These are phyloP conservation scores for Biancaea sappan DNA, from an alignment of 306 rosid genomes.

Conservation along the genomic window DNA sequence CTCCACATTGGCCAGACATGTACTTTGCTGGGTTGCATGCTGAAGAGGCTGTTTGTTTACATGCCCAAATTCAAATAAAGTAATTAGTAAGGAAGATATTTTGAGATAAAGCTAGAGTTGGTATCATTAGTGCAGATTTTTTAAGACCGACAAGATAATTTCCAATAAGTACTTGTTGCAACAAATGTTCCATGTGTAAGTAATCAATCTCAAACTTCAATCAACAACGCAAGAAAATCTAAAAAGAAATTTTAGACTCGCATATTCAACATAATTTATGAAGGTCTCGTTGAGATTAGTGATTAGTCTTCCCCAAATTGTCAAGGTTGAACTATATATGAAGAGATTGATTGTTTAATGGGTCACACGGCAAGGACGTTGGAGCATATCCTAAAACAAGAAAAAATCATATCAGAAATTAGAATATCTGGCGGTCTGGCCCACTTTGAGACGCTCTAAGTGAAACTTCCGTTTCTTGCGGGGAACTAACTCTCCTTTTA, in stretches of 20 bases:
- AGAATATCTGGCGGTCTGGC: not conserved
- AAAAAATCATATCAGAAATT: not conserved
- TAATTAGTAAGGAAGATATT: slow-evolving; percentile 3
- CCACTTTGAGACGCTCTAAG: not conserved
- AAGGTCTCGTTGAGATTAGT: not conserved
- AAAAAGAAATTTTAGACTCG: no score
- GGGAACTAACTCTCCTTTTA: not conserved
- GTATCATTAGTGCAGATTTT: not conserved
- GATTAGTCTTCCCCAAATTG: not conserved
- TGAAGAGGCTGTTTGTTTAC: slow-evolving; percentile 48
- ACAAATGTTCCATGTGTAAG: not conserved
- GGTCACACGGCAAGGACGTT: not conserved
- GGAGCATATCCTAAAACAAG: not conserved
- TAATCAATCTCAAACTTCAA: not conserved
- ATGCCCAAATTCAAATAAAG: slow-evolving; percentile 32
- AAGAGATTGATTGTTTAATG: no score
- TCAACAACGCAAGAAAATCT: no score
- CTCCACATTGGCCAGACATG: slow-evolving; percentile 75
- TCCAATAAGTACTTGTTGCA: not conserved
- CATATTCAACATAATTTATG: not conserved
- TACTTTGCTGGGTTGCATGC: slow-evolving; percentile 62
- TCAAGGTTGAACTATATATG: no score
- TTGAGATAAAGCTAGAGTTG: not conserved
- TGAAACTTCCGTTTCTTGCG: slow-evolving; percentile 24
- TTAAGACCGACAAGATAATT: slow-evolving; percentile 3